Evolutionary conservation across 1,284 basidiomycete genomes (phyloP), one percentile per base, ranked within the genome.

Genomic region (Boletellus deceptivus): DNA sequence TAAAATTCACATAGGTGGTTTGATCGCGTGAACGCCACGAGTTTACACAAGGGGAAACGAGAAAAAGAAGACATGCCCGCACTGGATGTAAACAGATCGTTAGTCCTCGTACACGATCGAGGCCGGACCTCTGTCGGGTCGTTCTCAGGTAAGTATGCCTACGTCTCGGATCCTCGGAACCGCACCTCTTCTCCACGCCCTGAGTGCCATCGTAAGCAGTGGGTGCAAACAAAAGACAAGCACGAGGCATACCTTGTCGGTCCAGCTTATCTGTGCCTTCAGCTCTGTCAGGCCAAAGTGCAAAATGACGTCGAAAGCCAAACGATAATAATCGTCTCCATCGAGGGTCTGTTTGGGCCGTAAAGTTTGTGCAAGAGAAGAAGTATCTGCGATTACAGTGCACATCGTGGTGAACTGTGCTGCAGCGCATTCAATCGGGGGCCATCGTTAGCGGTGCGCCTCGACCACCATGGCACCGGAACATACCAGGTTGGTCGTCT

Each of bases 71-170:
- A 35, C 14, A 6, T 16, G n/a, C 13, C 34, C 29, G 34, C n/a
- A n/a, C 7, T 35, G n/a, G 34, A 35, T 35, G 29, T 11, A 29
- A 8, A 24, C 27, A n/a, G 14, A 16, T 35, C 20, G 16, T 22
- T 25, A 35, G 33, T 63, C 58, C 1, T 64, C 67, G 37, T 74
- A 75, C 6, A 74, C 58, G 14, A 75, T 58, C 34, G 64, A 66
- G 10, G 73, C 73, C 1, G 72, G 70, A 47, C 68, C 60, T 55
- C 73, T 75, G 46, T 55, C 6, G 9, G 7, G 11, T 11, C 16
- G 9, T 24, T 4, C 34, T 48, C 10, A 3, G 2, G 29, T 56
- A 6, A 59, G 53, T 18, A 42, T 2, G 13, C 34, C 16, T 35
- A 2, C 11, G 4, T 25, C 3, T 5, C 13, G 0, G 13, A 2